Base-by-base conservation (phyloP, 2,329 filamentous ascomycete species). In the Paecilomyces variotii region DNA sequence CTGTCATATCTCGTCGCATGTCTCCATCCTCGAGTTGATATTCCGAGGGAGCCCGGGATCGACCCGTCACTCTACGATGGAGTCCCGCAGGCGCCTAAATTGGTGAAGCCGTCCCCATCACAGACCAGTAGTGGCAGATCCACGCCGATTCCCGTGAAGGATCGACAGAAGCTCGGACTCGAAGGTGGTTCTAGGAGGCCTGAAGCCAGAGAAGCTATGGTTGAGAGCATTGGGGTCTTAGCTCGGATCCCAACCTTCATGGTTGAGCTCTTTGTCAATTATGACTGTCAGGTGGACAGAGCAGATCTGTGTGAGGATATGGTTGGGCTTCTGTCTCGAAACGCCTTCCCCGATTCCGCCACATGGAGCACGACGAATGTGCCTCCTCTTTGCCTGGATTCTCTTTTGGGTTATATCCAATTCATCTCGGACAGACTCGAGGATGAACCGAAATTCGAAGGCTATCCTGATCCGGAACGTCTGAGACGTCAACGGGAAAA, bases 331-430 rank as follows among this genome's bases (percentile, higher is more conserved):
- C 79, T 99, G 14, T 93, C 94, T 24, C 85, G 94, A 59, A 99
- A 97, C 72, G 94, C 94, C 1, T 89, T 99, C 63, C 95, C 94
- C 0, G 94, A 99, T 72, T 96, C 94, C 7, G 94, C 93, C 4
- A 97, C 92, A 4, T 99, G 94, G 94, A 99, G 95, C 72, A 99
- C 94, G 10, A 97, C 93, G 4, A 99, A 96, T 70, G 95, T 99
- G 1, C 94, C 94, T 14, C 94, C 94, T 0, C 79, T 99, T 2
- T 99, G 94, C 68, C 80, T 99, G 25, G 94, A 99, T 75, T 91
- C 94, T 9, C 79, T 99, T 10, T 80, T 99, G 26, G 87, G 91
- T 14, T 97, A 92, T 67, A 85, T 99, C 34, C 92, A 97, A 69
- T 96, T 91, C 64, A 88, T 99, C 63, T 89, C 91, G 0, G 91